Evolutionary conservation across 495 filamentous ascomycete species (phyloP).

Genomic region (Trichoderma asperelloides): DNA sequence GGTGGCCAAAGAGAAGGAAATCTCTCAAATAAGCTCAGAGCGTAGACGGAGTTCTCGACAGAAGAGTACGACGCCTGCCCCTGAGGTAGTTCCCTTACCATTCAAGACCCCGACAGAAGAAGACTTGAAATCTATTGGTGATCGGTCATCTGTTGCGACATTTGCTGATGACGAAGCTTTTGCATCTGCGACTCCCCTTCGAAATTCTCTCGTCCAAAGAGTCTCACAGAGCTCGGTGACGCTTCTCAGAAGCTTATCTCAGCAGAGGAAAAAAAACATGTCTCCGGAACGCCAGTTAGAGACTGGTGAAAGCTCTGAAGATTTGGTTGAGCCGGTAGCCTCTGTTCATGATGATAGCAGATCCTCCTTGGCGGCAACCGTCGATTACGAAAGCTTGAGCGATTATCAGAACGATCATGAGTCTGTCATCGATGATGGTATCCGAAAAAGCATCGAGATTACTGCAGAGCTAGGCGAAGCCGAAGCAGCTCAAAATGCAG

Average conservation of each 20-base stretch:
- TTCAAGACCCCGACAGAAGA: slow-evolving; percentile 43
- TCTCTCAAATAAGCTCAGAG: slow-evolving; percentile 12
- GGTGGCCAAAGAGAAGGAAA: slow-evolving; percentile 22
- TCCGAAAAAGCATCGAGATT: slow-evolving; percentile 16
- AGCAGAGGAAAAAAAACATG: slow-evolving; percentile 19
- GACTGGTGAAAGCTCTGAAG: slow-evolving; percentile 30
- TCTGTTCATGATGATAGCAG: slow-evolving; percentile 28
- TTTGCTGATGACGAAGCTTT: slow-evolving; percentile 46
- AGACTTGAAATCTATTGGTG: slow-evolving; percentile 30
- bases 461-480: slow-evolving; percentile 18
- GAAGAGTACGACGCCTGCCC: slow-evolving; percentile 17
- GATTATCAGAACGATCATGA: slow-evolving; percentile 18
- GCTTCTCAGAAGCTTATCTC: slow-evolving; percentile 38
- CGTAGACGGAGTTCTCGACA: slow-evolving; percentile 14
- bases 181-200: slow-evolving; percentile 15
- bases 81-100: slow-evolving; percentile 49
- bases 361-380: slow-evolving; percentile 41
- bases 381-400: slow-evolving; percentile 41
- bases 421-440: slow-evolving; percentile 10
- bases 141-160: slow-evolving; percentile 52
- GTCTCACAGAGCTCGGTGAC: slow-evolving; percentile 39
- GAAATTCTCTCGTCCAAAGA: slow-evolving; percentile 29
- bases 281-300: slow-evolving; percentile 13
- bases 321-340: slow-evolving; percentile 31
- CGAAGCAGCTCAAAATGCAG: background rate